Percentiles rank a stretch among this genome's conserved stretches.
phyloP scores from a whole-genome alignment of 805 yeast genomes.

The Zygosaccharomyces gambellarensis region DNA sequence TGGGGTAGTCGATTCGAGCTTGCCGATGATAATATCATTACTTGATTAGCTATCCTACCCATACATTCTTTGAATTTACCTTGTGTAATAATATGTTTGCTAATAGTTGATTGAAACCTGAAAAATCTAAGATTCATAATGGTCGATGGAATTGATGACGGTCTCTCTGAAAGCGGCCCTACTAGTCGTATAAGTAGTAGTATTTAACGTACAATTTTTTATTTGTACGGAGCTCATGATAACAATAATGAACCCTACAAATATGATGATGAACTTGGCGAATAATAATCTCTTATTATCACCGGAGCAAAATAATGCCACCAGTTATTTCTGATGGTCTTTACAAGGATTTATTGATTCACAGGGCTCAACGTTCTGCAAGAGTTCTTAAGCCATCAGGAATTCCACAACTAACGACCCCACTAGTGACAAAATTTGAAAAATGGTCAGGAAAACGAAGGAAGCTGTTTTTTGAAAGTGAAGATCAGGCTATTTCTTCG shows the following conservation, averaged over 20 bases:
- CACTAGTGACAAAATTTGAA: conserved; percentile 30
- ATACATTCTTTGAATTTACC: conserved; percentile 37
- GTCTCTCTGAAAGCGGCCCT: background rate
- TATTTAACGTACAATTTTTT: background rate
- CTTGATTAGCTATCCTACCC: conserved; percentile 47
- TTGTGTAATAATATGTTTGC: conserved; percentile 17
- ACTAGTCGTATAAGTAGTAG: background rate
- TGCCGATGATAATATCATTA: conserved; percentile 57
- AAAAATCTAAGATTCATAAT: conserved; percentile 8
- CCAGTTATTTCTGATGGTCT: background rate
- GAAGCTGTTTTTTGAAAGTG: conserved; percentile 16
- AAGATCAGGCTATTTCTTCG: background rate
- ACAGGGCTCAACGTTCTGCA: background rate
- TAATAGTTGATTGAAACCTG: conserved; percentile 13
- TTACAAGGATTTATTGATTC: background rate
- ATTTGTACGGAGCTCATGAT: background rate
- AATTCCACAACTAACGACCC: conserved; percentile 14
- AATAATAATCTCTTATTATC: too few relatives aligned
- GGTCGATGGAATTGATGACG: background rate
- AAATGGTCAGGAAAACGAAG: conserved; percentile 35
- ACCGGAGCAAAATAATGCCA: background rate
- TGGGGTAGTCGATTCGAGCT: conserved; percentile 26
- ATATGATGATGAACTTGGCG: too few relatives aligned
- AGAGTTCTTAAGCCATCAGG: background rate
- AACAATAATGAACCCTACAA: too few relatives aligned